A percentile compares a stretch with the other conserved stretches of the same genome.
Evolutionary conservation across 2,329 filamentous ascomycete species (phyloP).

Genomic region (Colletotrichum shisoi): DNA sequence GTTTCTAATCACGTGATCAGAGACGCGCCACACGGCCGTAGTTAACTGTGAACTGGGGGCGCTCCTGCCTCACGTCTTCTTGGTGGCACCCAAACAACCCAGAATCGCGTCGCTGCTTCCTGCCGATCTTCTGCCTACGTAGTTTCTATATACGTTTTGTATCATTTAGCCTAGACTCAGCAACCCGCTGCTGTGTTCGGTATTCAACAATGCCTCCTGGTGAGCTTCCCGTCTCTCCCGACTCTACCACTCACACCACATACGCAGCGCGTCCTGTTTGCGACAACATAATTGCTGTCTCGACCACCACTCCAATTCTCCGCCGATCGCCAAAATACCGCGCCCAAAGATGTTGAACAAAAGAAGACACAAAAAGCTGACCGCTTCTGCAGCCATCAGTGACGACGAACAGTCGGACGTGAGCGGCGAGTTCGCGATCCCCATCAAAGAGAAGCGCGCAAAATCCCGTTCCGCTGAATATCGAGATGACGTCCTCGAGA

Average conservation of each 20-base stretch:
- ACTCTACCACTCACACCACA: not conserved
- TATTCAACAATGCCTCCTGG: conserved; percentile 36
- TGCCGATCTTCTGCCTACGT: not conserved
- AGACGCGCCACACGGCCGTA: not conserved
- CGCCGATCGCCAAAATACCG: conserved; percentile 11
- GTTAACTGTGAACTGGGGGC: not conserved
- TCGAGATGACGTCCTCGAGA: conserved; percentile 20
- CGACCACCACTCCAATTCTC: conserved; percentile 5
- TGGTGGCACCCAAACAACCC: not conserved
- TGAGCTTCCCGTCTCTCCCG: conserved; percentile 19
- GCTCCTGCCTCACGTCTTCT: conserved; percentile 5
- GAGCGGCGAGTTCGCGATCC: conserved; percentile 24
- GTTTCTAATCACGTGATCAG: not conserved
- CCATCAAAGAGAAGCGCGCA: conserved; percentile 20
- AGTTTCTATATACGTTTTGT: conserved; percentile 1
- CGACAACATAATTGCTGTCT: conserved; percentile 9
- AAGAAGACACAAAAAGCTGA: conserved; percentile 21
- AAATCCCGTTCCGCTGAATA: conserved; percentile 31
- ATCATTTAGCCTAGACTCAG: not conserved
- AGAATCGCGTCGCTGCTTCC: conserved; percentile 22
- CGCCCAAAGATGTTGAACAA: not conserved
- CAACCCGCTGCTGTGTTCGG: not conserved
- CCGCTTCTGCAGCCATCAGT: conserved; percentile 47
- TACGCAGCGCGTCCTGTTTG: conserved; percentile 20
- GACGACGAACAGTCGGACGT: conserved; percentile 49